Evolutionary conservation across 116 monocot species (phyloP).

Genomic region (Cymodocea nodosa): DNA sequence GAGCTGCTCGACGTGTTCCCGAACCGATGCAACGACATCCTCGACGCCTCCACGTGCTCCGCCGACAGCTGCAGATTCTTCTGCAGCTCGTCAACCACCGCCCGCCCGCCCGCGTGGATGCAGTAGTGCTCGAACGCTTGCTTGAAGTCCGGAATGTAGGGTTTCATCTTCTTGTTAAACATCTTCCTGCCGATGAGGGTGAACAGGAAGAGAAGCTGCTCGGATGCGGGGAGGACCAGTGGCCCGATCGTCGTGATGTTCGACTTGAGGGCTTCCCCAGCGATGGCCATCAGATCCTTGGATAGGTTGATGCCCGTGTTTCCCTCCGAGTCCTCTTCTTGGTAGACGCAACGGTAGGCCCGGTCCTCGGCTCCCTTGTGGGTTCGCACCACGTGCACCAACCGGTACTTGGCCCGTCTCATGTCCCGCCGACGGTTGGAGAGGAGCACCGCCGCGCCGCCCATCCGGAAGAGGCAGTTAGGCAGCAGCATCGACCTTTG

Average conservation of each 20-base stretch:
- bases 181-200: constrained; percentile 46
- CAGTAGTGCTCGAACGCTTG: constrained; percentile 74
- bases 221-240: constrained; percentile 62
- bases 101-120: constrained; percentile 64
- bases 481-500: constrained; percentile 38
- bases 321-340: constrained; percentile 32
- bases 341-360: constrained; percentile 33
- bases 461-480: constrained; percentile 4
- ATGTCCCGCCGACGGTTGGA: constrained; percentile 31
- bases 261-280: constrained; percentile 61
- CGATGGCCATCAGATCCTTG: constrained; percentile 75
- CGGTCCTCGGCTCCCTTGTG: constrained; percentile 32
- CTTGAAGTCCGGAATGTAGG: constrained; percentile 82
- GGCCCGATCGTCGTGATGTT: constrained; percentile 79
- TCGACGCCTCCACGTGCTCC: constrained; percentile 31
- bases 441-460: constrained; percentile 38
- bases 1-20: too few species aligned
- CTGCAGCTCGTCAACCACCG: constrained; percentile 68
- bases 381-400: constrained; percentile 32
- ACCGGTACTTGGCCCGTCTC: constrained; percentile 34
- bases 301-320: constrained; percentile 49
- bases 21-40: too few species aligned
- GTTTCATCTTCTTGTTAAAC: constrained; percentile 42
- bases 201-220: constrained; percentile 70
- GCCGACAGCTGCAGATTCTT: constrained; percentile 32